A percentile compares a stretch with the other conserved stretches of the same genome.
These are phyloP conservation scores for Coix lacrymajobi DNA, from an alignment of 176 grass and related monocot genomes.

Conservation along the genomic window DNA sequence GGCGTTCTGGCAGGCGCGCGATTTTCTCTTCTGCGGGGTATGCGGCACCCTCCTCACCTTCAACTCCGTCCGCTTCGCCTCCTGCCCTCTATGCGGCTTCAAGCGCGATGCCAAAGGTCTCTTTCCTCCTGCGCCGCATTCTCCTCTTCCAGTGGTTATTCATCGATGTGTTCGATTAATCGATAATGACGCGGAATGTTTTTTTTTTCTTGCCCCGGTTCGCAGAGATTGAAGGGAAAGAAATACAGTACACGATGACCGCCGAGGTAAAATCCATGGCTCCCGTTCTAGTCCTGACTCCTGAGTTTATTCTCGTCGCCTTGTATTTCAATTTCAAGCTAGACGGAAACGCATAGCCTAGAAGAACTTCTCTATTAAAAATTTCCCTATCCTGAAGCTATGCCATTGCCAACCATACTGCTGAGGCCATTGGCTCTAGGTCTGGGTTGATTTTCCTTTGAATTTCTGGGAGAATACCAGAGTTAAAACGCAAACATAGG, in stretches of 20 bases:
- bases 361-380: not conserved
- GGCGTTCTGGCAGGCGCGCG: slow-evolving; percentile 62
- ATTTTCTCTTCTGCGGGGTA: slow-evolving; percentile 78
- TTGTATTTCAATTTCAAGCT: not conserved
- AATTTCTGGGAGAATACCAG: not conserved
- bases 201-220: not conserved
- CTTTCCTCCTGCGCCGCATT: not conserved
- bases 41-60: slow-evolving; percentile 81
- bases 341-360: not conserved
- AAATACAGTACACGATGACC: slow-evolving; percentile 50
- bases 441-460: not conserved
- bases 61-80: slow-evolving; percentile 37
- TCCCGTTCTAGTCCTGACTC: not conserved
- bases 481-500: not conserved
- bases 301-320: not conserved
- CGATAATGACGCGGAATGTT: not conserved
- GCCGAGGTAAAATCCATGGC: slow-evolving; percentile 36
- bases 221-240: slow-evolving; percentile 64
- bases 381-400: not conserved
- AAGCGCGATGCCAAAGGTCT: slow-evolving; percentile 66
- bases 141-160: not conserved
- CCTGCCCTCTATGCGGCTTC: slow-evolving; percentile 78
- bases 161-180: not conserved
- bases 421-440: not conserved
- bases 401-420: not conserved